Percentiles rank a stretch among this genome's conserved stretches.
Evolutionary conservation across 2,329 filamentous ascomycete species (phyloP).

Genomic region (Stachybotrys chlorohalonatus): DNA sequence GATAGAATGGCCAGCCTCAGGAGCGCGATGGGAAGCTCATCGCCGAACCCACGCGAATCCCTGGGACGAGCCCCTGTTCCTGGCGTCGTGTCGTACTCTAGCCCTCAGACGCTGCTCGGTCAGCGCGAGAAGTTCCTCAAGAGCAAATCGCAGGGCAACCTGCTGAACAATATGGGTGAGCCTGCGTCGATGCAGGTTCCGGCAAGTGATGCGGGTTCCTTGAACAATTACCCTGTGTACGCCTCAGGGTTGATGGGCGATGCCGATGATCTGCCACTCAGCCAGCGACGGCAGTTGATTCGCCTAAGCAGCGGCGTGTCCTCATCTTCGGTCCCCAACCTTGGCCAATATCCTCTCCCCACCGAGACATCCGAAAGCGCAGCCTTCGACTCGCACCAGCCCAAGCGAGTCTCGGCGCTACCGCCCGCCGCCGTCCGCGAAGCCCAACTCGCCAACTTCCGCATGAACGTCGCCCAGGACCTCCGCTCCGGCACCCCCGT

Average conservation of each 20-base stretch:
- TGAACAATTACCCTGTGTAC: conserved; percentile 26
- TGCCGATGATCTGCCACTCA: conserved; percentile 63
- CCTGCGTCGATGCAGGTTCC: conserved; percentile 14
- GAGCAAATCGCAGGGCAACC: conserved; percentile 37
- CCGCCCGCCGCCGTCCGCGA: conserved; percentile 39
- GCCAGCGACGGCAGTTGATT: conserved; percentile 55
- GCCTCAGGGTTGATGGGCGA: conserved; percentile 26
- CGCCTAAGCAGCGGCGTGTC: conserved; percentile 38
- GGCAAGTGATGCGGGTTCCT: conserved; percentile 31
- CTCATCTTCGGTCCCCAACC: conserved; percentile 16
- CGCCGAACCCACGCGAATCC: conserved; percentile 9
- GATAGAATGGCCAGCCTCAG: conserved; percentile 4
- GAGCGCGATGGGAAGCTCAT: conserved; percentile 9
- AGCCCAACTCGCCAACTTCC: conserved; percentile 56
- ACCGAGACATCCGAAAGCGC: conserved; percentile 21
- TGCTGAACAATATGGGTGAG: conserved; percentile 18
- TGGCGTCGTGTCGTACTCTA: conserved; percentile 40
- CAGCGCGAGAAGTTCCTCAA: conserved; percentile 46
- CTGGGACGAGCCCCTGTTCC: conserved; percentile 23
- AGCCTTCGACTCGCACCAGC: conserved; percentile 46
- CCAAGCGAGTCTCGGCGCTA: conserved; percentile 34
- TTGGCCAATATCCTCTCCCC: conserved; percentile 10
- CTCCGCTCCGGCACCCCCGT: conserved; percentile 35
- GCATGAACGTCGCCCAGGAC: conserved; percentile 55
- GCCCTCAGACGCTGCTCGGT: conserved; percentile 46